A percentile compares a stretch with the other conserved stretches of the same genome.
Evolutionary conservation across 192 early-diverging fungal species (phyloP).

Genomic region (Geranomyces michiganensis): DNA sequence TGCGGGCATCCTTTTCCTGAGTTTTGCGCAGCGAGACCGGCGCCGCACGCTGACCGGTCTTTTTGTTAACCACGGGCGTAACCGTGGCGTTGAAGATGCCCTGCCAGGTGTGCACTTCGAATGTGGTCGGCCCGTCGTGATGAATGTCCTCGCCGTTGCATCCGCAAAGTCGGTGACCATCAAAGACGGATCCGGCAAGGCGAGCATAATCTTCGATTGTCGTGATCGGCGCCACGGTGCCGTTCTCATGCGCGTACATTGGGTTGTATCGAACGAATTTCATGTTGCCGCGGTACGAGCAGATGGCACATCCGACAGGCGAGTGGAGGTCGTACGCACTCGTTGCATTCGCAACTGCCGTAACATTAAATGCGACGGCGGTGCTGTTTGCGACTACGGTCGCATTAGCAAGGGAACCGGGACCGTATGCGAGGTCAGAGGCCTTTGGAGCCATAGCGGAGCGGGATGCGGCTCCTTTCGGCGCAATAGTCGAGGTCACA

Average conservation of each 20-base stretch:
- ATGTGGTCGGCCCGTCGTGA: not conserved
- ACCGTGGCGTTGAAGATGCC: too few relatives aligned
- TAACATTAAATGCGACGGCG: not conserved
- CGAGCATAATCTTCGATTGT: not conserved
- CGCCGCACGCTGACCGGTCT: too few relatives aligned
- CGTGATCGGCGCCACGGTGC: constrained; percentile 1
- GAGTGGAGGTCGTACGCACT: too few relatives aligned
- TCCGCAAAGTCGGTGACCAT: constrained; percentile 1
- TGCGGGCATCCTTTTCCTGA: too few relatives aligned
- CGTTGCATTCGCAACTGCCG: not conserved
- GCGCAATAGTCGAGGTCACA: not conserved
- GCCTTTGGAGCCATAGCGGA: too few relatives aligned
- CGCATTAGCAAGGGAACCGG: not conserved
- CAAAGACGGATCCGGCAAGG: not conserved
- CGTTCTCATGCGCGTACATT: not conserved
- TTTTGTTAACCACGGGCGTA: too few relatives aligned
- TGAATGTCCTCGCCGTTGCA: not conserved
- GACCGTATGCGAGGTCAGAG: too few relatives aligned
- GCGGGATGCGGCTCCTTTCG: too few relatives aligned
- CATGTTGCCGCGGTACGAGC: constrained; percentile 5
- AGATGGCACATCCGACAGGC: not conserved
- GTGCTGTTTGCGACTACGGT: too few relatives aligned
- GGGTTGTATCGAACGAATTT: not conserved
- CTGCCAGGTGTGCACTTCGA: constrained; percentile 1
- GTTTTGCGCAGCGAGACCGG: too few relatives aligned